phyloP scores from a whole-genome alignment of 1,284 basidiomycete species.

The Ustilago shanxiensis region DNA sequence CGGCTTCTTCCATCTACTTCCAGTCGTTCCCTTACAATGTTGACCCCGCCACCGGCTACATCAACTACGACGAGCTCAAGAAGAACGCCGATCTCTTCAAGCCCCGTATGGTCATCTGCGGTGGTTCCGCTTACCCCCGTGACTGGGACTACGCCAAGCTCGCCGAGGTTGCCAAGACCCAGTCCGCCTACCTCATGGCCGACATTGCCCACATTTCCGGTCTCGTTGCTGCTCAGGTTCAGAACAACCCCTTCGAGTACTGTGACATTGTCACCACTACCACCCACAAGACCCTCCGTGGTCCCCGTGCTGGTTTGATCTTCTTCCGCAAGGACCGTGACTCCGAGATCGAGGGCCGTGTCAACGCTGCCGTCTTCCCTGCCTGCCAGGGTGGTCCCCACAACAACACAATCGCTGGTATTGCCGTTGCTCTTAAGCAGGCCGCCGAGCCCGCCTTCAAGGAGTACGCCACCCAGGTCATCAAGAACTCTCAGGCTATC shows the following conservation, averaged over 20 bases:
- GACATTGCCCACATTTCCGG: conserved; percentile 99
- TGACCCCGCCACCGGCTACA: conserved; percentile 78
- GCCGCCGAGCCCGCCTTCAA: conserved; percentile 91
- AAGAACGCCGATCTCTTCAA: conserved; percentile 96
- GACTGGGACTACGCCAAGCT: conserved; percentile 85
- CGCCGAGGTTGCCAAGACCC: conserved; percentile 84
- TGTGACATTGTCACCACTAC: conserved; percentile 81
- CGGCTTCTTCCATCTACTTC: conserved; percentile 99
- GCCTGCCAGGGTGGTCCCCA: conserved; percentile 99
- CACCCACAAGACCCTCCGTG: conserved; percentile 98
- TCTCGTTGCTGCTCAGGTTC: conserved; percentile 91
- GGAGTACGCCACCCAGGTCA: conserved; percentile 93
- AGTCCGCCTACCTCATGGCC: conserved; percentile 82
- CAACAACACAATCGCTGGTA: conserved; percentile 98
- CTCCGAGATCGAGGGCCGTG: conserved; percentile 88
- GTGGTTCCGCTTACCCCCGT: conserved; percentile 97
- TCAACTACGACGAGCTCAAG: conserved; percentile 88
- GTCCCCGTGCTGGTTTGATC: conserved; percentile 96
- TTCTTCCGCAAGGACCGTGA: conserved; percentile 98
- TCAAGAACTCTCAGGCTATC: conserved; percentile 73
- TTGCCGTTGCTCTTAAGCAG: conserved; percentile 95
- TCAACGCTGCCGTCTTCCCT: conserved; percentile 99
- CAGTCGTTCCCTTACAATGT: conserved; percentile 97
- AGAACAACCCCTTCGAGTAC: conserved; percentile 93
- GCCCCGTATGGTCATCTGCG: conserved; percentile 94